phyloP scores from a whole-genome alignment of 2,329 filamentous ascomycete species.

The Taxawa tesnikishii region DNA sequence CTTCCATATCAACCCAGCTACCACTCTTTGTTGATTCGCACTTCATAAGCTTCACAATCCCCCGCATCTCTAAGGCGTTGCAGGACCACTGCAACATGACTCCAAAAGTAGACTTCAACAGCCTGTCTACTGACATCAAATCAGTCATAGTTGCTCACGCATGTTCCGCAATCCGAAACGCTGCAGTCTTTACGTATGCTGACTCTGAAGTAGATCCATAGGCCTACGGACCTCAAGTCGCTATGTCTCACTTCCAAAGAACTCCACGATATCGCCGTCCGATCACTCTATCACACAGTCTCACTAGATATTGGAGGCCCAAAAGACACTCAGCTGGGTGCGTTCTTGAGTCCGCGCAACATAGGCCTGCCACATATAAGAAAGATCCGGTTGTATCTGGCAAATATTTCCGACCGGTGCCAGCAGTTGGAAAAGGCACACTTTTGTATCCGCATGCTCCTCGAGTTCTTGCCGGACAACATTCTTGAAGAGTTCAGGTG shows the following conservation, averaged over 20 bases:
- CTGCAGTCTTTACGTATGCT: no score
- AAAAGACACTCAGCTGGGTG: conserved; percentile 29
- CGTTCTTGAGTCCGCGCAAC: conserved; percentile 34
- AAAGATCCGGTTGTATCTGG: conserved; percentile 34
- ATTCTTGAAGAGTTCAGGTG: conserved; percentile 35
- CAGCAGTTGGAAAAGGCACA: no score
- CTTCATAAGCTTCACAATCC: no score
- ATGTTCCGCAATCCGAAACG: no score
- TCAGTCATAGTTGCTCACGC: no score
- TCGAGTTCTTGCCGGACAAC: conserved; percentile 36
- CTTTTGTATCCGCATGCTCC: conserved; percentile 31
- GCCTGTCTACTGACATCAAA: no score
- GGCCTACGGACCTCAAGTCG: conserved; percentile 34
- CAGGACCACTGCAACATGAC: no score
- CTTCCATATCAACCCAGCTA: no score
- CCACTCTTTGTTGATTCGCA: no score
- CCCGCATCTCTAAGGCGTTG: no score
- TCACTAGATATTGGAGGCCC: conserved; percentile 32
- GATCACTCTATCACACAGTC: conserved; percentile 33
- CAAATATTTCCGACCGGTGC: conserved; percentile 29
- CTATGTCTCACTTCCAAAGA: conserved; percentile 35
- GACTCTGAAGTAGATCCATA: conserved; percentile 31
- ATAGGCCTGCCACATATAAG: conserved; percentile 34
- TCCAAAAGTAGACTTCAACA: no score
- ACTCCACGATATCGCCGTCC: conserved; percentile 33